phyloP scores from a whole-genome alignment of 441 rosid genomes.

The Adansonia madagascariensis region DNA sequence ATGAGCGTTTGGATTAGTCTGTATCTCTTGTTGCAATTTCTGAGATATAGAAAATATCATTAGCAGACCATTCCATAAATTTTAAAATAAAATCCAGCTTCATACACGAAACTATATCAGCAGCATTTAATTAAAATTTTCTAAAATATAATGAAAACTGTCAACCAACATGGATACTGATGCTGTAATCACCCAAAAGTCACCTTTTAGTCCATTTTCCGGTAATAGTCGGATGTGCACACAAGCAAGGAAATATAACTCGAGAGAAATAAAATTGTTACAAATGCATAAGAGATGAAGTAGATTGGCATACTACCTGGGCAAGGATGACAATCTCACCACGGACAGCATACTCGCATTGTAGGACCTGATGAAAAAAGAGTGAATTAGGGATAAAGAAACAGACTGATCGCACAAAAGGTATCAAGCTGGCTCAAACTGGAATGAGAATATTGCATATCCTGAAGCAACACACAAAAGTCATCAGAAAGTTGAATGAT shows the following conservation, averaged over 20 bases:
- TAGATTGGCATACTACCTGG: conserved; percentile 51
- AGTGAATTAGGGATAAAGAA: conserved; percentile 7
- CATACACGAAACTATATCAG: neutral
- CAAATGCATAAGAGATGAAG: neutral
- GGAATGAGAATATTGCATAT: neutral
- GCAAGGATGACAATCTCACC: conserved; percentile 95
- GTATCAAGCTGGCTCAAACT: conserved; percentile 13
- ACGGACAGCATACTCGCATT: conserved; percentile 96
- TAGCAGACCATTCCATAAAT: conserved; percentile 6
- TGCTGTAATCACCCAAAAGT: neutral
- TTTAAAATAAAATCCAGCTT: neutral
- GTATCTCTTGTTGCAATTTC: conserved; percentile 77
- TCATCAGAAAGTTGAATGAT: neutral
- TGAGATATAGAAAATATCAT: conserved; percentile 34
- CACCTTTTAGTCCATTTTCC: conserved; percentile 9
- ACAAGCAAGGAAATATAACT: neutral
- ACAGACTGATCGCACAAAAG: neutral
- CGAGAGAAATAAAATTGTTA: neutral
- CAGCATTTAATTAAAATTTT: neutral
- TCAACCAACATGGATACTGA: neutral
- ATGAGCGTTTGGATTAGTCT: conserved; percentile 63
- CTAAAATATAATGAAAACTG: neutral
- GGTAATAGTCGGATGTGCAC: neutral
- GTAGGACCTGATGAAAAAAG: conserved; percentile 2
- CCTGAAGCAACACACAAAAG: neutral